Evolutionary conservation across 129 eudicot species (phyloP).

Genomic region (Dittrichia graveolens): DNA sequence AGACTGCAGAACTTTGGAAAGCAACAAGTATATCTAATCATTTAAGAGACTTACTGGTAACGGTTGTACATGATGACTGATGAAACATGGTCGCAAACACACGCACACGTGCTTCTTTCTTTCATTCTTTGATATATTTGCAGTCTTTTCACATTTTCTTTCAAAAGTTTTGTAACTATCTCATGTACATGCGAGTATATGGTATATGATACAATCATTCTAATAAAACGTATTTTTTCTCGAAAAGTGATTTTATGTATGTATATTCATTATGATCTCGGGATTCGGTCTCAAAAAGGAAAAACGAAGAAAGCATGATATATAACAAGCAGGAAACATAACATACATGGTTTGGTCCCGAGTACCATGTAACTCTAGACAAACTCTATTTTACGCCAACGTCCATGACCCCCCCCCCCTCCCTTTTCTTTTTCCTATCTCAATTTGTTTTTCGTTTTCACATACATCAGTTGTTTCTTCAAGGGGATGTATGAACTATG

Average conservation of each 20-base stretch:
- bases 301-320: constrained; percentile 6
- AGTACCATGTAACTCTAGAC: not conserved
- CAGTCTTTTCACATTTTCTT: constrained; percentile 9
- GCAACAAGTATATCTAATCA: not conserved
- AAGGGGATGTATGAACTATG: not conserved
- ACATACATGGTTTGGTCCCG: constrained; percentile 11
- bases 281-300: not conserved
- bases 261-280: not conserved
- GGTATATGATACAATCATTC: constrained; percentile 21
- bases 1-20: not conserved
- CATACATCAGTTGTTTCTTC: not conserved
- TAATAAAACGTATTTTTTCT: constrained; percentile 1
- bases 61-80: constrained; percentile 13
- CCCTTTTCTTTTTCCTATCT: not conserved
- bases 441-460: not conserved
- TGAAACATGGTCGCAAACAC: constrained; percentile 25
- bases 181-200: constrained; percentile 2
- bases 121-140: constrained; percentile 6
- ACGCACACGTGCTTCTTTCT: not conserved
- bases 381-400: not conserved
- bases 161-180: constrained; percentile 8
- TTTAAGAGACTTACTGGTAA: not conserved
- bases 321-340: not conserved
- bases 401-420: too few species aligned
- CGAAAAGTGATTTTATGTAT: not conserved